Conservation (phyloP, 352 stramenopile genomes). For the Poterioochromonas sp. region DNA sequence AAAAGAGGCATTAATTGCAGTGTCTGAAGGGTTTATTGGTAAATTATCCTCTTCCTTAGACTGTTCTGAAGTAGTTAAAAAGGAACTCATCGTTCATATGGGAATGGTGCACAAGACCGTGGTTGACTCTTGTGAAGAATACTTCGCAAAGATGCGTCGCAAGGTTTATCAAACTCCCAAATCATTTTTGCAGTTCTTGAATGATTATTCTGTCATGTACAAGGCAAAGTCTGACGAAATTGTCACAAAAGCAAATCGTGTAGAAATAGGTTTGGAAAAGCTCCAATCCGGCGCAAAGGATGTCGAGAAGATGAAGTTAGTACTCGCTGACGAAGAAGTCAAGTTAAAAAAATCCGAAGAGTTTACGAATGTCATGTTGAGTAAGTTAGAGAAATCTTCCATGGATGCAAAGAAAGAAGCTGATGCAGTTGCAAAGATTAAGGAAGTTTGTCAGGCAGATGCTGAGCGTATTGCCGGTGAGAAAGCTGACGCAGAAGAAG, state of each 20-base stretch:
- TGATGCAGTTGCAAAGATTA: constrained; percentile 71
- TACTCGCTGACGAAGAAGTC: constrained; percentile 66
- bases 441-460: constrained; percentile 67
- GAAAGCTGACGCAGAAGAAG: constrained; percentile 69
- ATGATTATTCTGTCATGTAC: constrained; percentile 65
- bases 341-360: constrained; percentile 68
- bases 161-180: constrained; percentile 75
- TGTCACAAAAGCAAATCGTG: constrained; percentile 60
- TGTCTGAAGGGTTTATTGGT: constrained; percentile 63
- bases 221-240: constrained; percentile 68
- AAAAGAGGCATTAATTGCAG: constrained; percentile 65
- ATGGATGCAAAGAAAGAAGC: constrained; percentile 78
- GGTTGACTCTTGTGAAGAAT: constrained; percentile 79
- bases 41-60: constrained; percentile 57
- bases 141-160: constrained; percentile 63
- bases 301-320: constrained; percentile 75
- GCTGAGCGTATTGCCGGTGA: constrained; percentile 63
- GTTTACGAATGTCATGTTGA: constrained; percentile 72
- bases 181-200: constrained; percentile 71
- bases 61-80: constrained; percentile 52
- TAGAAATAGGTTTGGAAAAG: constrained; percentile 74
- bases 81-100: constrained; percentile 61
- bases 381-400: constrained; percentile 73
- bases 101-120: constrained; percentile 59
- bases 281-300: constrained; percentile 68